These are phyloP conservation scores for Cryptococcus maquisensis DNA, from an alignment of 1,284 basidiomycete genomes.

Conservation along the genomic window DNA sequence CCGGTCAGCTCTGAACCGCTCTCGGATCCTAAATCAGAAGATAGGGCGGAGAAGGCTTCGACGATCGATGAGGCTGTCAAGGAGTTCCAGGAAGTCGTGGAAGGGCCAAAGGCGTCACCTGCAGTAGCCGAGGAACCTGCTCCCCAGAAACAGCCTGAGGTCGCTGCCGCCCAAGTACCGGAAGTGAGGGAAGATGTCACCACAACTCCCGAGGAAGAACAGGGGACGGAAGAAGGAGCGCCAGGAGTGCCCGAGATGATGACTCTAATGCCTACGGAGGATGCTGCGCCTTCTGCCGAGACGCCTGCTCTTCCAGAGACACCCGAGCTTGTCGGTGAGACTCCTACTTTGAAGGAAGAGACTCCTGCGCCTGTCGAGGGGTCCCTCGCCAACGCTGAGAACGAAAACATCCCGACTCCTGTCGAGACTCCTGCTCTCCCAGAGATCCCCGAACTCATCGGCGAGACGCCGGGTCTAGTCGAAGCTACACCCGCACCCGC, in stretches of 20 bases:
- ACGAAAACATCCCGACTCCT: neutral
- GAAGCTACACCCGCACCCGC: no score
- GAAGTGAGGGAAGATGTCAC: neutral
- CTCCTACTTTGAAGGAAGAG: no score
- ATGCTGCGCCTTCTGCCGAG: no score
- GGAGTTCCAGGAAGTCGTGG: constrained; percentile 24
- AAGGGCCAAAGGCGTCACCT: neutral
- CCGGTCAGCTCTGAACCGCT: neutral
- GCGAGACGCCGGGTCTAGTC: no score
- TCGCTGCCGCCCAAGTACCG: neutral
- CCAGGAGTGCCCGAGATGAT: neutral
- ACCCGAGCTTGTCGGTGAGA: no score
- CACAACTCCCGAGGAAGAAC: neutral
- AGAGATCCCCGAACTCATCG: no score
- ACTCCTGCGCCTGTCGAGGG: no score
- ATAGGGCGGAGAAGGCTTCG: constrained; percentile 9
- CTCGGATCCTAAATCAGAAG: neutral
- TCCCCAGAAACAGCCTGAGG: constrained; percentile 7
- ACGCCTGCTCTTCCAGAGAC: no score
- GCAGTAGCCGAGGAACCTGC: neutral
- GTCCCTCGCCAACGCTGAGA: neutral
- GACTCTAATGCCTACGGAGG: no score
- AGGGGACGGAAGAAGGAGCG: neutral
- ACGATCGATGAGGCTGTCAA: constrained; percentile 37
- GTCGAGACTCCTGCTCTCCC: no score